A percentile compares a stretch with the other conserved stretches of the same genome.
Evolutionary conservation across 164 flowering plant species (phyloP).

Genomic region (Berberis thunbergii): DNA sequence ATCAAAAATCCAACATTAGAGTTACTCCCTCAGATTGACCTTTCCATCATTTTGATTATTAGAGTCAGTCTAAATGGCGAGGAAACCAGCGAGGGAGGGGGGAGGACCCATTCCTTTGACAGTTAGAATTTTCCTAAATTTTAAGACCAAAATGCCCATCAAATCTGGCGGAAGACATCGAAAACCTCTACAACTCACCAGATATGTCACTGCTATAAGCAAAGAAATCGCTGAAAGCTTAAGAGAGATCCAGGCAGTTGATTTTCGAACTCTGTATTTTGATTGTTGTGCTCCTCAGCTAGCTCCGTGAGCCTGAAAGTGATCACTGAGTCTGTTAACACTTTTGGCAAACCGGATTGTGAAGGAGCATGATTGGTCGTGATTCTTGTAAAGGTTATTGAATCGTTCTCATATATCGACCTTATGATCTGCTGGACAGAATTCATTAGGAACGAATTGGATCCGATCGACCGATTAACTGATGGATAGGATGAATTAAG

Average conservation of each 20-base stretch:
- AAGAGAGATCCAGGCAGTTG: constrained; percentile 49
- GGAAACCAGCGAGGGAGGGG: no score
- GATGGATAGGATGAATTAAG: no score
- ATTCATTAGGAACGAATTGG: no score
- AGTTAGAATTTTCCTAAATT: no score
- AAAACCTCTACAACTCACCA: constrained; percentile 78
- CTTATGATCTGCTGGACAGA: constrained; percentile 14
- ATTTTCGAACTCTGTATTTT: constrained; percentile 8
- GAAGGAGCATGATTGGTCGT: neutral
- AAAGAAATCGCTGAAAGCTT: constrained; percentile 68
- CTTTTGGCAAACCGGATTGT: neutral
- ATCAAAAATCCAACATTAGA: no score
- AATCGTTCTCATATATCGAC: constrained; percentile 78
- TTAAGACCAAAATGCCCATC: no score
- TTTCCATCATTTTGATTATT: no score
- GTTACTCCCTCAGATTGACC: no score
- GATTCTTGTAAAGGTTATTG: neutral
- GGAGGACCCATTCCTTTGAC: no score
- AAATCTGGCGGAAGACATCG: constrained; percentile 31
- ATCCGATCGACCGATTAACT: no score
- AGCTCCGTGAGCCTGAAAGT: neutral
- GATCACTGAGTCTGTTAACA: neutral
- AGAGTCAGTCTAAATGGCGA: no score
- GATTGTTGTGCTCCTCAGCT: neutral
- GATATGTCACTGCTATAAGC: constrained; percentile 88